Percentiles rank a stretch among this genome's conserved stretches.
These are phyloP conservation scores for Aspergillus terreus DNA, from an alignment of 2,329 filamentous ascomycete species.

Conservation along the genomic window DNA sequence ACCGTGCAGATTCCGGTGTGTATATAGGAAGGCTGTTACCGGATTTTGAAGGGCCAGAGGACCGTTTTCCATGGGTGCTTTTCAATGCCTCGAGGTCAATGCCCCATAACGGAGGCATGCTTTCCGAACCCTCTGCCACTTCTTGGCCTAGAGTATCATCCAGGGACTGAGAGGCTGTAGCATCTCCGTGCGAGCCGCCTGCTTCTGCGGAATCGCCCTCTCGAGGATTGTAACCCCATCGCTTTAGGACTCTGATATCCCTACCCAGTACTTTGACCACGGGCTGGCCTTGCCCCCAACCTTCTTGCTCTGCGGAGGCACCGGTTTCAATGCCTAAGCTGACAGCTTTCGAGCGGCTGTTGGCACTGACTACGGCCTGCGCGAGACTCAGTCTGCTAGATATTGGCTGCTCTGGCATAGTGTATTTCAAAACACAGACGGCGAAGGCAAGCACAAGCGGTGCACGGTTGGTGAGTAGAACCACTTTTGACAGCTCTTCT, in stretches of 20 bases:
- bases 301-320: slow-evolving; percentile 63
- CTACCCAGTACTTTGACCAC: slow-evolving; percentile 68
- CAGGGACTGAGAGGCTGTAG: not conserved
- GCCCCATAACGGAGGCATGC: slow-evolving; percentile 53
- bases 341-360: slow-evolving; percentile 72
- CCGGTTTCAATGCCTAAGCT: slow-evolving; percentile 68
- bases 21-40: slow-evolving; percentile 64
- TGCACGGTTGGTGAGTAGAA: slow-evolving; percentile 72
- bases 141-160: slow-evolving; percentile 13
- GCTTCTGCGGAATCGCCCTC: slow-evolving; percentile 35
- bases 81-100: slow-evolving; percentile 55
- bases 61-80: slow-evolving; percentile 37
- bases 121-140: slow-evolving; percentile 4
- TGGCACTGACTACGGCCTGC: slow-evolving; percentile 78
- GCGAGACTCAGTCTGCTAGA: slow-evolving; percentile 80
- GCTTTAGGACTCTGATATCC: slow-evolving; percentile 70
- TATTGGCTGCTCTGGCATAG: slow-evolving; percentile 79
- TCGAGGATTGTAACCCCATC: slow-evolving; percentile 67
- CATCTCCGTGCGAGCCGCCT: slow-evolving; percentile 4
- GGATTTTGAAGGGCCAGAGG: slow-evolving; percentile 16
- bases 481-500: slow-evolving; percentile 54
- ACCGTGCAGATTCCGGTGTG: slow-evolving; percentile 64
- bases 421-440: slow-evolving; percentile 68
- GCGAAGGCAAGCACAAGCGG: slow-evolving; percentile 79
- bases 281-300: slow-evolving; percentile 73